Evolutionary conservation across 352 stramenopile species (phyloP), one percentile per base, ranked within the genome.

Genomic region (Saprolegnia parasitica): DNA sequence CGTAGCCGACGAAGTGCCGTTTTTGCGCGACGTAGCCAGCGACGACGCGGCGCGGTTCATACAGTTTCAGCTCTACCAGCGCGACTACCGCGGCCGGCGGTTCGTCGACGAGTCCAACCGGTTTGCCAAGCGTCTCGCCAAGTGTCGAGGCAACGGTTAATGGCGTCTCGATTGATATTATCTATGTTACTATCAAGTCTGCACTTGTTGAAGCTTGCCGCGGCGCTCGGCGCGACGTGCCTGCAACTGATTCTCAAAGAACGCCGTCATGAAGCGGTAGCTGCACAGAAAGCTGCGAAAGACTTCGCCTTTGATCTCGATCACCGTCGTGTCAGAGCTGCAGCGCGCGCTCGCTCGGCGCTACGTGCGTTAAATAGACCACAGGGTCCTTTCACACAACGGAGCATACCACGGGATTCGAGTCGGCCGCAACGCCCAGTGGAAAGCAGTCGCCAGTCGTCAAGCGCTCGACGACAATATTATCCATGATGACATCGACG

Each of bases 261-360:
- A 93, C 26, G 85, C 86, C 9, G 81, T 79, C 66, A 91, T 80
- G 65, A 93, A 93, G 73, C 91, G 81, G 71, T 90, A 88, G 71
- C 85, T 93, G 54, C 84, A 81, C 32, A 93, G 73, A 52, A 93
- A 93, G 67, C 85, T 93, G 35, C 85, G 85, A 67, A 93, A 93
- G 4, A 81, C 87, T 67, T 93, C 83, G 5, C 85, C 85, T 20
- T 84, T 80, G 57, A 93, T 91, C 71, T 93, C 85, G 21, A 93
- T 78, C 26, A 93, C 80, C 49, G 81, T 83, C 15, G 82, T 86
- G 39, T 80, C 80, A 56, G 87, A 68, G 18, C 76, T 89, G 71
- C 81, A 90, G 21, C 81, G 81, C 49, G 90, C 83, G 26, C 81
- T 93, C 47, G 84, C 86, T 70, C 89, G 81, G 21, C 85, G 83